Base-by-base conservation (phyloP, 352 stramenopile species). In the Phytopythium aichiense region DNA sequence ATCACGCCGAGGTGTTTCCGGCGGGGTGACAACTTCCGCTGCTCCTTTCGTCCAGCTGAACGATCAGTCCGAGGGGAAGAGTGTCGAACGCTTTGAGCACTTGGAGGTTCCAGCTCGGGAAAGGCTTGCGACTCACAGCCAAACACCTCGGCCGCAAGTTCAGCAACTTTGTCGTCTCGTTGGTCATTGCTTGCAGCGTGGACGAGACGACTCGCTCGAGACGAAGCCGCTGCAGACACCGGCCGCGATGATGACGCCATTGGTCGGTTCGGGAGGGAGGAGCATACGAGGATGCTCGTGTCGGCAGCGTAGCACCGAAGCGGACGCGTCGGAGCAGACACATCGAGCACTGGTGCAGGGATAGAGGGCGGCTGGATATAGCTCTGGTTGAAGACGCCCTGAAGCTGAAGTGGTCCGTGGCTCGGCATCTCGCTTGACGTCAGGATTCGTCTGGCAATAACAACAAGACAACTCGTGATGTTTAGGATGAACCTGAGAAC, bases 1-100 rank as follows among this genome's bases (percentile, higher is more conserved):
- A 71, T 56, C 6, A 69, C 62, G 16, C 58, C 60, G 16, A 67
- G 28, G 11, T 65, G 67, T 23, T 55, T 54, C 30, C 70, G 70
- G 23, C 62, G 28, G 7, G 60, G 45, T 4, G 56, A 58, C 12
- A 30, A 4, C 12, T 16, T 18, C 4, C 35, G 30, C 2, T 50
- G 33, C 7, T 5, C n/a, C 9, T 20, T 4, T 31, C n/a, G 18
- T 7, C 2, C 20, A 31, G 20, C 20, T 30, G 35, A 58, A 37
- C 53, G 53, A 7, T n/a, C 7, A 1, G 51, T 45, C 11, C 30
- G 30, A 57, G 30, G 31, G 28, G 30, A 20, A 23, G 28, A 54
- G 25, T 6, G 13, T 7, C 16, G 48, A 16, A 5, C 16, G 11
- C 22, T 22, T 12, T 4, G 22, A 38, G 15, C 7, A 16, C 25